Conservation (phyloP, 23 red algal genomes). For the Agarophyton chilense region DNA sequence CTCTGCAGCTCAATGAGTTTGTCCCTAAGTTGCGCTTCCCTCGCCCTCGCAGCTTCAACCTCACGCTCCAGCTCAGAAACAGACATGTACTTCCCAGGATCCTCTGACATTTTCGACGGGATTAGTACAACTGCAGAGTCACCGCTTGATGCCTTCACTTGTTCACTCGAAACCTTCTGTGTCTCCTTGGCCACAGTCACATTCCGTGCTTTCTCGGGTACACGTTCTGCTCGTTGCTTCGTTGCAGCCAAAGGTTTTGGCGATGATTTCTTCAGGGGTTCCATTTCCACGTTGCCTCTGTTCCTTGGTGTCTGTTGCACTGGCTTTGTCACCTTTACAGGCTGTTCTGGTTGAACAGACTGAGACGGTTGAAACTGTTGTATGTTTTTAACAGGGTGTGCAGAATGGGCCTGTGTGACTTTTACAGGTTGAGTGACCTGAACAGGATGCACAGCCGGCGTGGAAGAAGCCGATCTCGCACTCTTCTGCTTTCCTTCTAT, state of each 20-base stretch:
- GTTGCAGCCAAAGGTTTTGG: background rate
- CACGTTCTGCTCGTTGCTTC: background rate
- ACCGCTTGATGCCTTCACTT: background rate
- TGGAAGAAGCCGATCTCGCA: background rate
- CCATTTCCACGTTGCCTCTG: background rate
- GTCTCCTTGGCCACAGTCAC: background rate
- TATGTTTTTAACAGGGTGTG: background rate
- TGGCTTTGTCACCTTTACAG: conserved; percentile 5
- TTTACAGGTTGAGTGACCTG: conserved; percentile 39
- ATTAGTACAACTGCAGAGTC: conserved; percentile 25
- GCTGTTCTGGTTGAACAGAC: background rate
- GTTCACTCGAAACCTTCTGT: conserved; percentile 3
- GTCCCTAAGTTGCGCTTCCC: conserved; percentile 67
- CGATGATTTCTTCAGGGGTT: background rate
- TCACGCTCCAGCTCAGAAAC: conserved; percentile 70
- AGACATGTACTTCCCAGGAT: conserved; percentile 51
- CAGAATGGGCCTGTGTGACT: conserved; percentile 18
- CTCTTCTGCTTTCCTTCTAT: conserved; percentile 15
- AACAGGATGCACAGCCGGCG: conserved; percentile 3
- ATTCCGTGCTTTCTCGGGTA: background rate
- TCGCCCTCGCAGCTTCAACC: conserved; percentile 56
- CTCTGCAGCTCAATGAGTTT: conserved; percentile 54
- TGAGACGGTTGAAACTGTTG: background rate
- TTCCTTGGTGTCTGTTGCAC: background rate
- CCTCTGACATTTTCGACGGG: conserved; percentile 41